phyloP scores from a whole-genome alignment of 768 basidiomycete genomes.

The Candolleomyces efflorescens region DNA sequence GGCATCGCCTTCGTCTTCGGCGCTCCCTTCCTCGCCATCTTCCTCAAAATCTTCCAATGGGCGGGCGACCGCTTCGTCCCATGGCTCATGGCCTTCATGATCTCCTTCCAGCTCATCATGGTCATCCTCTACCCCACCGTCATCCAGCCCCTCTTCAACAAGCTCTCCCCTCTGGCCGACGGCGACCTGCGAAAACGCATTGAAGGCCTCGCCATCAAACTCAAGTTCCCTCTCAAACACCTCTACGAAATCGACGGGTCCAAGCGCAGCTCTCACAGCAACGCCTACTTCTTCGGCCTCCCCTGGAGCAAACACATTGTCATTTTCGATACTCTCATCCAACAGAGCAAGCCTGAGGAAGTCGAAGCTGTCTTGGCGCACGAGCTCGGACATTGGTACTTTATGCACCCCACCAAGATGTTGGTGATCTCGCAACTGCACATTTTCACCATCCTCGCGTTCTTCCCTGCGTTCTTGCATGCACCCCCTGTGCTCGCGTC shows the following conservation, averaged over 20 bases:
- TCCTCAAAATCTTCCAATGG: constrained; percentile 89
- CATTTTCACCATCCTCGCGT: constrained; percentile 78
- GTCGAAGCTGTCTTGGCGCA: constrained; percentile 96
- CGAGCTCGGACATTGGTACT: constrained; percentile 96
- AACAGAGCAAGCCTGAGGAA: constrained; percentile 84
- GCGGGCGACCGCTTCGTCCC: constrained; percentile 91
- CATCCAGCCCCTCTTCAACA: constrained; percentile 97
- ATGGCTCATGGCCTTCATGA: constrained; percentile 88
- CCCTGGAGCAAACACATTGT: constrained; percentile 97
- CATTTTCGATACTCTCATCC: constrained; percentile 95
- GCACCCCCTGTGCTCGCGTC: constrained; percentile 74
- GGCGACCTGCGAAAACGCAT: constrained; percentile 78
- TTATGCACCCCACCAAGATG: constrained; percentile 86
- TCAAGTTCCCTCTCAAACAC: constrained; percentile 92
- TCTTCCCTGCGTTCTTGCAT: constrained; percentile 87
- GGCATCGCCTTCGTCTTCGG: constrained; percentile 66
- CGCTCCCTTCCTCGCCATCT: constrained; percentile 79
- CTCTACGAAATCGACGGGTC: constrained; percentile 97
- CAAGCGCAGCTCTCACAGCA: constrained; percentile 92
- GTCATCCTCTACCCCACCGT: constrained; percentile 78
- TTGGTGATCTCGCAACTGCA: constrained; percentile 84
- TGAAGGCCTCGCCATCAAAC: constrained; percentile 69
- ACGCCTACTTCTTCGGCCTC: constrained; percentile 98
- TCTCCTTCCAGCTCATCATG: constrained; percentile 81
- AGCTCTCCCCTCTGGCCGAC: constrained; percentile 77